These are phyloP conservation scores for Sutorius australiensis DNA, from an alignment of 768 basidiomycete genomes.

Conservation along the genomic window DNA sequence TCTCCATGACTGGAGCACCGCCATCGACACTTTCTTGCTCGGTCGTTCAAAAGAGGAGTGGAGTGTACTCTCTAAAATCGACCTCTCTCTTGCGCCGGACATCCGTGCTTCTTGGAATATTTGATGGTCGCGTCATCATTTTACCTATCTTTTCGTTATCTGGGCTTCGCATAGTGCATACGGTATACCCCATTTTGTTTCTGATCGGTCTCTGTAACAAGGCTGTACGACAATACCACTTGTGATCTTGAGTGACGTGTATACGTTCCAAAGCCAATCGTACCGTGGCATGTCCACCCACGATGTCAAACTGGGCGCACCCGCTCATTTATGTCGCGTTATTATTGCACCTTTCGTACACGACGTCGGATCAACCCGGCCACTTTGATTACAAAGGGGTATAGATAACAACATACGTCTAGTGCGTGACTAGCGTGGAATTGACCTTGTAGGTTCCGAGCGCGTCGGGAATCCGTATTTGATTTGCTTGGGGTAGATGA, in stretches of 20 bases:
- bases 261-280: too few species aligned
- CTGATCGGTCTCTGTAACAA: not conserved
- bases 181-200: not conserved
- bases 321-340: not conserved
- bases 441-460: not conserved
- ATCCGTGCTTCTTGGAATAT: conserved; percentile 23
- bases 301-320: not conserved
- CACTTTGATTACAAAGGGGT: too few species aligned
- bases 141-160: not conserved
- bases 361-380: not conserved
- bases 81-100: conserved; percentile 16
- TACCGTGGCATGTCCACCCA: not conserved
- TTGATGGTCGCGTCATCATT: conserved; percentile 6
- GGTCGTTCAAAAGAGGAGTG: conserved; percentile 16
- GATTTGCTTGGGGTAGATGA: too few species aligned
- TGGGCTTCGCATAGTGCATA: not conserved
- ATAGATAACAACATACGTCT: not conserved
- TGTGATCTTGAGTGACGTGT: too few species aligned
- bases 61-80: conserved; percentile 13
- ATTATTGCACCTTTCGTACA: not conserved
- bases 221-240: not conserved
- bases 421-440: not conserved
- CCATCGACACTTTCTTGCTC: conserved; percentile 19
- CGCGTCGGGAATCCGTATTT: not conserved
- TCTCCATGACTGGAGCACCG: conserved; percentile 25